Evolutionary conservation across 208 protist species (phyloP).

Genomic region (Trypanosoma vivax): DNA sequence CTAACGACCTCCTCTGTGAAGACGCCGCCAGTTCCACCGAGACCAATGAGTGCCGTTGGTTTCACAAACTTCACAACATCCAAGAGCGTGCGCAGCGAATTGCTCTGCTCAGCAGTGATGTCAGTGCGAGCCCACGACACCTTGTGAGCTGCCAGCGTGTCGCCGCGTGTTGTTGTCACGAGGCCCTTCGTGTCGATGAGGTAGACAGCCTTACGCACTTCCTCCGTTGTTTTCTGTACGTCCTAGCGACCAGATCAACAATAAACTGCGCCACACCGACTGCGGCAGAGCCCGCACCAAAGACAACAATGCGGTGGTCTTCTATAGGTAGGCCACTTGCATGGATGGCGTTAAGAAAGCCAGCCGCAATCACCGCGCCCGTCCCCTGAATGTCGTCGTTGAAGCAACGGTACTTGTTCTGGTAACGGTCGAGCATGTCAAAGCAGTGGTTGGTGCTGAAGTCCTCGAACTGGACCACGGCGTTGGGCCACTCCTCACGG

Average conservation of each 20-base stretch:
- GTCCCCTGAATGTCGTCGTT: slow-evolving; percentile 98
- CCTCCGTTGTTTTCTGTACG: slow-evolving; percentile 51
- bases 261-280: slow-evolving; percentile 93
- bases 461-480: slow-evolving; percentile 93
- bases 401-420: slow-evolving; percentile 86
- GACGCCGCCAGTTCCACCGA: slow-evolving; percentile 82
- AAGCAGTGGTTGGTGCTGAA: slow-evolving; percentile 91
- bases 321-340: not conserved
- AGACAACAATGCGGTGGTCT: slow-evolving; percentile 78
- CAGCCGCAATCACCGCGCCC: slow-evolving; percentile 90
- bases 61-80: slow-evolving; percentile 86
- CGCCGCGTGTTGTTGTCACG: slow-evolving; percentile 74
- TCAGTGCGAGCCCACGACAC: slow-evolving; percentile 79
- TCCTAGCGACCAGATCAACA: slow-evolving; percentile 50
- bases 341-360: slow-evolving; percentile 87
- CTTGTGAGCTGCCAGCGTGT: slow-evolving; percentile 86
- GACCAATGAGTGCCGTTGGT: slow-evolving; percentile 93
- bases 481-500: slow-evolving; percentile 59
- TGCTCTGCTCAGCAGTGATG: slow-evolving; percentile 51
- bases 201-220: slow-evolving; percentile 85
- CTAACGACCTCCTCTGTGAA: slow-evolving; percentile 93
- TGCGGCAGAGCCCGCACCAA: slow-evolving; percentile 92
- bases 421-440: slow-evolving; percentile 85
- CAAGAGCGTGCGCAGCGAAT: slow-evolving; percentile 39
- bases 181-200: slow-evolving; percentile 91